Conservation (phyloP, 164 flowering plant genomes). For the Platanus orientalis region DNA sequence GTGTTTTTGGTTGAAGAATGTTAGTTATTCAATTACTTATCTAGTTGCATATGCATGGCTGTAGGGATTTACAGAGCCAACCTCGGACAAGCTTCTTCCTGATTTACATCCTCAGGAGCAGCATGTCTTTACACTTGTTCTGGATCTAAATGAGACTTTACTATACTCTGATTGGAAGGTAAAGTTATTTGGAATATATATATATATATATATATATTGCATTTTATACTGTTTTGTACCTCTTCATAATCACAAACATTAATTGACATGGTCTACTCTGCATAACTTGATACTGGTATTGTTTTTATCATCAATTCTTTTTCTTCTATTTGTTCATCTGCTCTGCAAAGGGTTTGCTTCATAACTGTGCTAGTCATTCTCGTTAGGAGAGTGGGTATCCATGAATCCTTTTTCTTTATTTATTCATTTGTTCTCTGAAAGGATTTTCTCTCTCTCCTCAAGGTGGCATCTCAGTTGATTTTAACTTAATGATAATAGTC, state of each 20-base stretch:
- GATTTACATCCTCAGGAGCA: conserved; percentile 85
- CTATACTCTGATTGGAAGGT: conserved; percentile 92
- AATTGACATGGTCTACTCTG: background rate
- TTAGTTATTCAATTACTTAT: background rate
- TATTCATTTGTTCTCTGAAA: background rate
- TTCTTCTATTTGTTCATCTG: background rate
- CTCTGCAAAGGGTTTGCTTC: background rate
- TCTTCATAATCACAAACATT: background rate
- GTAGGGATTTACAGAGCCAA: conserved; percentile 85
- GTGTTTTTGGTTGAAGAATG: background rate
- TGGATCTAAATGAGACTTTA: conserved; percentile 88
- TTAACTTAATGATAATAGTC: background rate
- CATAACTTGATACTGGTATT: background rate
- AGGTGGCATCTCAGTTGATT: background rate
- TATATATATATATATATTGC: background rate
- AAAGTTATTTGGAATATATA: conserved; percentile 10
- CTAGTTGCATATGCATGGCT: conserved; percentile 3
- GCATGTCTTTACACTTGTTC: conserved; percentile 81
- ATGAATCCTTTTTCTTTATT: too few species aligned
- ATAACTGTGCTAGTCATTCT: background rate
- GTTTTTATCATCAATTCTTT: background rate
- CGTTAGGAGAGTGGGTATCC: background rate
- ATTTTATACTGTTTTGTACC: background rate
- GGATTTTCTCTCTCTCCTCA: background rate
- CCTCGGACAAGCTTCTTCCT: conserved; percentile 93